Evolutionary conservation across 164 flowering plant species (phyloP), one percentile per base, ranked within the genome.

Genomic region (Kalanchoe fedtschenkoi): DNA sequence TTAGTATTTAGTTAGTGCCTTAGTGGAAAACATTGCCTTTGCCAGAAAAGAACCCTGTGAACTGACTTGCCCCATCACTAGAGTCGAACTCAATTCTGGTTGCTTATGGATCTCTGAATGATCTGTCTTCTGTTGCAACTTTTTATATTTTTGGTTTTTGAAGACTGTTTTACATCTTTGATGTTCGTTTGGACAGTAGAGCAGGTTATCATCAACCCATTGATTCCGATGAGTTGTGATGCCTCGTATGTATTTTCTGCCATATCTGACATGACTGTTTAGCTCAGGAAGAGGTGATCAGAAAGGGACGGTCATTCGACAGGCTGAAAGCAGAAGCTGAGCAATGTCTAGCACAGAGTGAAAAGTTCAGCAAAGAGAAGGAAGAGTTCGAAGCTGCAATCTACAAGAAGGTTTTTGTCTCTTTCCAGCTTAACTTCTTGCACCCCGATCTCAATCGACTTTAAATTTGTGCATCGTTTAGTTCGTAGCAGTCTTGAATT

Each of bases 211-310:
- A n/a, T 19, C 16, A 57, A 1, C 4, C 3, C 11, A 32, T 30
- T 9, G 1, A 28, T 10, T 29, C 6, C 35, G 17, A 2, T 57
- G 37, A 6, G 16, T 5, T 33, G 56, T 22, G 5, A 19, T 34
- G 57, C 15, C 28, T 22, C 69, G 60, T 35, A 30, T 63, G 56
- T 44, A 42, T 22, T 72, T n/a, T 24, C 64, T 46, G n/a, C n/a
- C n/a, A n/a, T n/a, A n/a, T n/a, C n/a, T n/a, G n/a, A n/a, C n/a
- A n/a, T n/a, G n/a, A n/a, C n/a, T n/a, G n/a, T n/a, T n/a, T n/a
- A n/a, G n/a, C n/a, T n/a, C n/a, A 89, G 96, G 96, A 87, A 68
- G 98, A 89, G 78, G 91, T 87, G 66, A 89, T 84, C 28, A 71
- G 72, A 64, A 89, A 84, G 75, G 77, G 82, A 22, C 68, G 80